Conservation (phyloP, 176 grass and related monocot genomes). For the Otatea glauca region DNA sequence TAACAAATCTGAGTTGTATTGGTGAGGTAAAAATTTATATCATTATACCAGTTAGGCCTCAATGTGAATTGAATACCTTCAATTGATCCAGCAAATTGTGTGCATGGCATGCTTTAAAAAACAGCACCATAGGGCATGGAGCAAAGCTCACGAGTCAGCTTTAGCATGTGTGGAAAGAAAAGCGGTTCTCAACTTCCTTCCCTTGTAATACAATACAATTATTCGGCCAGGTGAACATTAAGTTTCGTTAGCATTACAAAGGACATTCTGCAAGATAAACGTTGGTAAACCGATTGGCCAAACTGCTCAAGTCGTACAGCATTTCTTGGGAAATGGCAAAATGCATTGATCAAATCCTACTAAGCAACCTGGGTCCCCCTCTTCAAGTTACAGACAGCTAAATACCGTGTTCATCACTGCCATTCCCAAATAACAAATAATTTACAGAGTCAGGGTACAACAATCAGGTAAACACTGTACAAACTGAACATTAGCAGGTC, state of each 20-base stretch:
- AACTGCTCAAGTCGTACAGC: not conserved
- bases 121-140: not conserved
- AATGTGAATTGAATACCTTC: not conserved
- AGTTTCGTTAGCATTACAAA: not conserved
- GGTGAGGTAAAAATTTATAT: not conserved
- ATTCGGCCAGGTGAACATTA: not conserved
- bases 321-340: not conserved
- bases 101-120: not conserved
- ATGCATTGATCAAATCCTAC: not conserved
- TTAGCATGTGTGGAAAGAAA: not conserved
- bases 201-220: not conserved
- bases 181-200: not conserved
- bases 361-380: not conserved
- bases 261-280: not conserved
- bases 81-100: not conserved
- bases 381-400: not conserved
- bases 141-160: not conserved
- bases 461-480: constrained; percentile 26
- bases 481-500: constrained; percentile 33
- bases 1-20: not conserved
- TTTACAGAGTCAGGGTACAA: constrained; percentile 27
- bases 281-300: not conserved
- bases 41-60: not conserved
- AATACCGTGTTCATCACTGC: not conserved
- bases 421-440: constrained; percentile 8